A percentile compares a stretch with the other conserved stretches of the same genome.
phyloP scores from a whole-genome alignment of 2,329 filamentous ascomycete species.

The Pseudopyricularia javanii region DNA sequence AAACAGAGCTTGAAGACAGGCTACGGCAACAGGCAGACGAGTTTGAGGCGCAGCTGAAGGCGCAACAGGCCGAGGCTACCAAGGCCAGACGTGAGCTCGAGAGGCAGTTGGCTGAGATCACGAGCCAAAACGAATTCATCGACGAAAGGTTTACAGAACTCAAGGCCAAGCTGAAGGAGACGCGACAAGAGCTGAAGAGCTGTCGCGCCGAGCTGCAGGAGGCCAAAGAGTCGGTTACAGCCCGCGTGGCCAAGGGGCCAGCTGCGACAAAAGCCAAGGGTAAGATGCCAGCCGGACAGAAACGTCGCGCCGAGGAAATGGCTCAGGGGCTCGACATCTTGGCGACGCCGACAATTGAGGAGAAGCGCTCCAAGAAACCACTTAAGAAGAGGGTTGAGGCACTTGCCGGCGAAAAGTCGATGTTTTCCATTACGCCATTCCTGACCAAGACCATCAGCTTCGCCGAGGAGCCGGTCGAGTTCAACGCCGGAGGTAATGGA shows the following conservation, averaged over 20 bases:
- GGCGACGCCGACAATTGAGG: constrained; percentile 23
- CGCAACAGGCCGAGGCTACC: constrained; percentile 6
- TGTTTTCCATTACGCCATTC: constrained; percentile 89
- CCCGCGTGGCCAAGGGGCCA: constrained; percentile 1
- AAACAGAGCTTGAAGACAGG: constrained; percentile 20
- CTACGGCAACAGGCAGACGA: constrained; percentile 17
- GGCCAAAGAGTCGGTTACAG: constrained; percentile 25
- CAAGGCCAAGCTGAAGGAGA: constrained; percentile 54
- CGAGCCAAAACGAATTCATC: constrained; percentile 49
- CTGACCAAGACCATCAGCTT: constrained; percentile 56
- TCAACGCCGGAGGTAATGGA: constrained; percentile 2
- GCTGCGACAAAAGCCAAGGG: constrained; percentile 3
- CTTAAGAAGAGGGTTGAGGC: constrained; percentile 47
- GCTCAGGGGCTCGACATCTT: constrained; percentile 32
- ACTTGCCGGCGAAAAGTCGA: constrained; percentile 67
- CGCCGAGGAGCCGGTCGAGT: constrained; percentile 19
- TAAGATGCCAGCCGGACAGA: constrained; percentile 23
- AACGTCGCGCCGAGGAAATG: constrained; percentile 26
- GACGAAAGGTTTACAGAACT: constrained; percentile 61
- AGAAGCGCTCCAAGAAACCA: constrained; percentile 25
- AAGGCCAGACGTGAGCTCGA: constrained; percentile 27
- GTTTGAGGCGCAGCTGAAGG: constrained; percentile 13
- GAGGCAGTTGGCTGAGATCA: constrained; percentile 45
- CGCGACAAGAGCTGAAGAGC: constrained; percentile 63
- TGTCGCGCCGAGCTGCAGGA: constrained; percentile 30